Conservation (phyloP, 768 basidiomycete species). For the Botryobasidium botryosum region DNA sequence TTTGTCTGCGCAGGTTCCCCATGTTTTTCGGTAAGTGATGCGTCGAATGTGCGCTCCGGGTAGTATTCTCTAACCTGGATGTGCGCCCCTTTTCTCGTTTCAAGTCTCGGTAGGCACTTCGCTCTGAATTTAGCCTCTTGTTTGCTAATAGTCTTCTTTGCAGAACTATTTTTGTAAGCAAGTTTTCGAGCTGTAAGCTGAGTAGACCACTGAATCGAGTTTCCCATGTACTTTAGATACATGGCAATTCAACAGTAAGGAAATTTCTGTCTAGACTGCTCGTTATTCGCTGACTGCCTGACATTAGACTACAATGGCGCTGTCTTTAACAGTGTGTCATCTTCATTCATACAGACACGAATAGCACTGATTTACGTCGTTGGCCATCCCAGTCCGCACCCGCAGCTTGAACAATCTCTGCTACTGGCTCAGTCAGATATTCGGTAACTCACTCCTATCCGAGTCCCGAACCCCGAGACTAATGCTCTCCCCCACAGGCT, state of each 20-base stretch:
- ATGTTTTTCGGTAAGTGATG: conserved; percentile 42
- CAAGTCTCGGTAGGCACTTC: too few species aligned
- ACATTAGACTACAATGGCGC: conserved; percentile 48
- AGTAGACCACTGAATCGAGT: too few species aligned
- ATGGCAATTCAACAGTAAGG: conserved; percentile 41
- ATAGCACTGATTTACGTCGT: conserved; percentile 3
- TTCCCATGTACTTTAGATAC: conserved; percentile 2
- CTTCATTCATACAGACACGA: neutral
- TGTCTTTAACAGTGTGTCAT: conserved; percentile 40
- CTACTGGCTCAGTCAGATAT: conserved; percentile 66
- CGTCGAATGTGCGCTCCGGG: too few species aligned
- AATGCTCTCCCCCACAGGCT: conserved; percentile 15
- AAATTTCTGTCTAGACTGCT: neutral
- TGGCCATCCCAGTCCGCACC: conserved; percentile 24
- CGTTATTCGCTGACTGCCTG: neutral
- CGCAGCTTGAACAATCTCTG: conserved; percentile 61
- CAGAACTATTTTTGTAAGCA: conserved; percentile 11
- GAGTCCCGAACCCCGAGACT: neutral
- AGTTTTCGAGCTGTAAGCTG: too few species aligned
- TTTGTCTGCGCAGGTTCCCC: conserved; percentile 51
- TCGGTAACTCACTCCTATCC: conserved; percentile 25
- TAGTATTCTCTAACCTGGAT: too few species aligned
- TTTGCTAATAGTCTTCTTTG: neutral
- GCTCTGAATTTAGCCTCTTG: too few species aligned
- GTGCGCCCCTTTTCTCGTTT: too few species aligned